Evolutionary conservation across 1,139 yeast species (phyloP), one percentile per base, ranked within the genome.

Genomic region (Wickerhamiella infanticola): DNA sequence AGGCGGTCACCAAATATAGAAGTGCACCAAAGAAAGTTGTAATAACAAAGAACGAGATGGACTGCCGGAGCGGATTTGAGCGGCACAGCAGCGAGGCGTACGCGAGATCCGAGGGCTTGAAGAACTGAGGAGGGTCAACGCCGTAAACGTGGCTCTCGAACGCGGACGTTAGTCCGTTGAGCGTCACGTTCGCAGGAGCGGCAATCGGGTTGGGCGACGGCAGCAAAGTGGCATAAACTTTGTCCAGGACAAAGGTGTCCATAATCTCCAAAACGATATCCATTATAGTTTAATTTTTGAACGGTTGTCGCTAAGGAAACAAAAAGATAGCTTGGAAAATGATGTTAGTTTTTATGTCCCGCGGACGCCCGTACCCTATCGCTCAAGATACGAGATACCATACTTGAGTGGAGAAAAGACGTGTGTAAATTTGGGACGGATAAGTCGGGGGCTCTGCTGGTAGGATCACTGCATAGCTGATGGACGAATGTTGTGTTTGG

Each of bases 21-120:
- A 79, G 45, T 81, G 90, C 79, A 39, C 97, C 98, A 59, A 88
- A 88, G 9, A 88, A 50, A 39, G 86, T 75, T 53, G 88, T 81
- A 41, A 86, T 63, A n/a, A 78, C 48, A 54, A 81, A 79, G 44
- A 90, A 67, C 11, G 93, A 72, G 13, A 83, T 44, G 23, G 70
- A 55, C 64, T 88, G 90, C 63, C 98, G 77, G 35, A 83, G 43
- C 3, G 80, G 42, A 63, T 81, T 84, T 52, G 81, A 73, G 62
- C 98, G 76, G 39, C 79, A 69, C 45, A 90, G 66, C 29, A 79
- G 53, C 0, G 95, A 82, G 24, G 70, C 73, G 55, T 74, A 64
- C 4, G 85, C 74, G 56, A 66, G 75, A 3, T 66, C 67, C 23
- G 77, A 65, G 46, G 76, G 72, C 29, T 67, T 66, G 50, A 77